phyloP scores from a whole-genome alignment of 495 filamentous ascomycete species.

The Oidiodendron maius region DNA sequence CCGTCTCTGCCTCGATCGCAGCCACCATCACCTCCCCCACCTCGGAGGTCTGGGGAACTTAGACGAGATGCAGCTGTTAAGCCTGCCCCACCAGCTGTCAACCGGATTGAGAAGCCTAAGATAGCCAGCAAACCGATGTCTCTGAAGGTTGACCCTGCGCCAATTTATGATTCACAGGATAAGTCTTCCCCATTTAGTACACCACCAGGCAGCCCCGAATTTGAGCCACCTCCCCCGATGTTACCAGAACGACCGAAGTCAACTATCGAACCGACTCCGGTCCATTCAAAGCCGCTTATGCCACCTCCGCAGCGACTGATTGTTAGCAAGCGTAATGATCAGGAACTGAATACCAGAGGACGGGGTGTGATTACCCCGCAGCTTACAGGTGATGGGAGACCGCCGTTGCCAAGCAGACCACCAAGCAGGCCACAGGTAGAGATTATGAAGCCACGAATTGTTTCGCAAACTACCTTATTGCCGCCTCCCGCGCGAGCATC shows the following conservation, averaged over 20 bases:
- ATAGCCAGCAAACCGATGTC: slow-evolving; percentile 44
- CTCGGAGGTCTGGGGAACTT: slow-evolving; percentile 45
- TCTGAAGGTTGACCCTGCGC: slow-evolving; percentile 19
- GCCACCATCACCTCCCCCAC: slow-evolving; percentile 49
- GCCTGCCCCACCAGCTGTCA: slow-evolving; percentile 63
- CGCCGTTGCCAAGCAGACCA: slow-evolving; percentile 54
- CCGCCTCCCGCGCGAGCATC: slow-evolving; percentile 42
- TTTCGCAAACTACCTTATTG: slow-evolving; percentile 20
- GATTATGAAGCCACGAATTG: slow-evolving; percentile 17
- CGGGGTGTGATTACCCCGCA: slow-evolving; percentile 27
- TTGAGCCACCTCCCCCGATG: slow-evolving; percentile 32
- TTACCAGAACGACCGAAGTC: slow-evolving; percentile 26
- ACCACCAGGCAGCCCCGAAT: slow-evolving; percentile 65
- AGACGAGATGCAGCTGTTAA: slow-evolving; percentile 32
- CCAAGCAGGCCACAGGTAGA: slow-evolving; percentile 27
- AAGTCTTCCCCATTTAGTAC: slow-evolving; percentile 83
- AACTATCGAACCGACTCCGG: slow-evolving; percentile 7
- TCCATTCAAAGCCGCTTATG: slow-evolving; percentile 27
- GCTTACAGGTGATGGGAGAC: slow-evolving; percentile 42
- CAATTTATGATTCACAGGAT: slow-evolving; percentile 29
- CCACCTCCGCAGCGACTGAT: slow-evolving; percentile 46
- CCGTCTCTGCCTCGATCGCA: slow-evolving; percentile 28
- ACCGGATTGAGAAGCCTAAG: slow-evolving; percentile 78
- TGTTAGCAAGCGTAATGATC: slow-evolving; percentile 23
- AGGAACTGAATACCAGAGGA: slow-evolving; percentile 28